A percentile compares a stretch with the other conserved stretches of the same genome.
Evolutionary conservation across 805 yeast genomes (phyloP).

Genomic region (Nakazawaea laoshanensis): DNA sequence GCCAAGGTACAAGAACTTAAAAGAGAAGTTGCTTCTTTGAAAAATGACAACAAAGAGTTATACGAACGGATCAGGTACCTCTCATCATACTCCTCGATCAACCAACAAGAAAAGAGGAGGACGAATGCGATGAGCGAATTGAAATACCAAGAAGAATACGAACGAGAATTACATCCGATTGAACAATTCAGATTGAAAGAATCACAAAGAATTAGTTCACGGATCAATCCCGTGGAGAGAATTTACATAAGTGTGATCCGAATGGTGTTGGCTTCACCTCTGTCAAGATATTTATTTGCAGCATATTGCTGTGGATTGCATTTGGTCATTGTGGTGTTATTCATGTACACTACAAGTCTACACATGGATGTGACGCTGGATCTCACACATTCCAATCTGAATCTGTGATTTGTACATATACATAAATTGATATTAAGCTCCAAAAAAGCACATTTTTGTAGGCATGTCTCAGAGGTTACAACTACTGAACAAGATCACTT

Average conservation of each 20-base stretch:
- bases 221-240: constrained; percentile 71
- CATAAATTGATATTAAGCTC: too few species aligned
- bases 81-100: constrained; percentile 32
- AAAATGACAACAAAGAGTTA: constrained; percentile 67
- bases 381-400: too few species aligned
- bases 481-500: too few species aligned
- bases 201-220: constrained; percentile 63
- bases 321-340: constrained; percentile 57
- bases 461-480: too few species aligned
- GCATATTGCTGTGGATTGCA: constrained; percentile 72
- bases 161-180: constrained; percentile 73
- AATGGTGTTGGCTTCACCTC: constrained; percentile 64
- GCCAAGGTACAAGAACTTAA: constrained; percentile 49
- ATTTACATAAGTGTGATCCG: constrained; percentile 66
- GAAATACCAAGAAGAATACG: constrained; percentile 57
- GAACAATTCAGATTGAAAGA: constrained; percentile 75
- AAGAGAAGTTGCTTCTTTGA: constrained; percentile 53
- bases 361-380: constrained; percentile 10
- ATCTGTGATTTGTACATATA: too few species aligned
- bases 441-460: too few species aligned
- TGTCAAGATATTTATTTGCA: constrained; percentile 65
- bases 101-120: constrained; percentile 12
- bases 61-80: constrained; percentile 71
- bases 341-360: constrained; percentile 27
- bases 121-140: constrained; percentile 39